Evolutionary conservation across 306 rosid genomes (phyloP).

Genomic region (Heteromeles arbutifolia): DNA sequence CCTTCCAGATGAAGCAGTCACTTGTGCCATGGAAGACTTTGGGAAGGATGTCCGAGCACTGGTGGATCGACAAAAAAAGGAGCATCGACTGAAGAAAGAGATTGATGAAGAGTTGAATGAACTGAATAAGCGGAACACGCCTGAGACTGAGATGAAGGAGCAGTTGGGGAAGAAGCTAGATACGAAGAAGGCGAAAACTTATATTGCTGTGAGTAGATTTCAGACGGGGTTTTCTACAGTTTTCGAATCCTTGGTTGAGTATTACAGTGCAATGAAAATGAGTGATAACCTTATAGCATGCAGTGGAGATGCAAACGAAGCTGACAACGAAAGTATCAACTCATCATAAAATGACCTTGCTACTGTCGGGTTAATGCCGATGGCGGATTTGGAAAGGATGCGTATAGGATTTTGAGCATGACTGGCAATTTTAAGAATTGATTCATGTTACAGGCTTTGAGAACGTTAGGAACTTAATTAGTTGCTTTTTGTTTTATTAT

Average conservation of each 20-base stretch:
- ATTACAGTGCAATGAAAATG: neutral
- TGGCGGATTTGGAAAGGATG: neutral
- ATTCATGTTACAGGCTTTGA: neutral
- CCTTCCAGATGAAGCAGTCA: neutral
- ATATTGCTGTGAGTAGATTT: neutral
- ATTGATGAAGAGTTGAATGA: neutral
- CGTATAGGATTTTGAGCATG: neutral
- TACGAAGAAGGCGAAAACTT: neutral
- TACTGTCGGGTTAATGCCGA: conserved; percentile 18
- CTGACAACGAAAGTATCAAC: conserved; percentile 25
- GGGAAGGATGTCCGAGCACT: neutral
- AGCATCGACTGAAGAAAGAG: neutral
- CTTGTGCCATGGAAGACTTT: neutral
- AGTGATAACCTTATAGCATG: conserved; percentile 6
- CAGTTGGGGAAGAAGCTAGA: neutral
- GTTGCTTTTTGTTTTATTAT: too few relatives aligned
- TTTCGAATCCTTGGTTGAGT: neutral
- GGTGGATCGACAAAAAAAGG: neutral
- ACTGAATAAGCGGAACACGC: neutral
- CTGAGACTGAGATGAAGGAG: neutral
- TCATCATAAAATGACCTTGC: conserved; percentile 19
- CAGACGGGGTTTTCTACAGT: neutral
- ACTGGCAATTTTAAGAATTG: neutral
- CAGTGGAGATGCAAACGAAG: conserved; percentile 27
- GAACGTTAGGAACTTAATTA: neutral